Base-by-base conservation (phyloP, 139 green algal species). In the Chlorella ohadii region DNA sequence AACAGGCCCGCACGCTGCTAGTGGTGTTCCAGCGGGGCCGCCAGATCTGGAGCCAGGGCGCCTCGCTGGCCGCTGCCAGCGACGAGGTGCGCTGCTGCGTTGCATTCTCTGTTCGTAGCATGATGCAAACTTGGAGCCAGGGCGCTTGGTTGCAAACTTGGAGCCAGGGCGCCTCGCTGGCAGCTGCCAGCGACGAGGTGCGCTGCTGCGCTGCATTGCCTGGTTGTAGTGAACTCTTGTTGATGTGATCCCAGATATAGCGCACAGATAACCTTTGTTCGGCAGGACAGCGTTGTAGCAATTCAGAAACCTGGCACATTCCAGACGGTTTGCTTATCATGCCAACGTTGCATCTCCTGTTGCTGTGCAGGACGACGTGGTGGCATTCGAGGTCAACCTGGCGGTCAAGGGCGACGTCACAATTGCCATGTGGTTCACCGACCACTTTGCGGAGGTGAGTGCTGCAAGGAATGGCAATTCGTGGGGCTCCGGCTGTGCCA, bases 391-490 rank as follows among this genome's bases (percentile, higher is more conserved):
- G 33, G 57, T 90, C 20, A 61, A 78, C 39, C 39, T 79, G 22
- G 47, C 77, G 0, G 71, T 92, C 0, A 44, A 78, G 47, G 81
- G 81, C 7, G 87, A 92, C 61, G 80, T 91, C 12, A 84, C 78
- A 4, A 47, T 92, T 66, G 89, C 83, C n/a, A 56, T 92, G 17
- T 92, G 87, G 87, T 88, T 92, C 39, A 76, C 82, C 15, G 84
- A 88, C 67, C 84, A 90, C 74, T 77, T 85, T 25, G 44, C 79
- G 1, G 80, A 82, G 76, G 76, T 82, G 36, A 1, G 41, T 13
- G 15, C 12, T 59, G 51, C 15, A 3, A 13, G 51, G 11, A 16
- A 16, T 55, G 5, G 7, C 57, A 27, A 15, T 28, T 28, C 3
- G 57, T 5, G 57, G 16, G 9, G 57, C 57, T 27, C 13, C 57